phyloP scores from a whole-genome alignment of 2,329 filamentous ascomycete species.

The Exophiala sp. region DNA sequence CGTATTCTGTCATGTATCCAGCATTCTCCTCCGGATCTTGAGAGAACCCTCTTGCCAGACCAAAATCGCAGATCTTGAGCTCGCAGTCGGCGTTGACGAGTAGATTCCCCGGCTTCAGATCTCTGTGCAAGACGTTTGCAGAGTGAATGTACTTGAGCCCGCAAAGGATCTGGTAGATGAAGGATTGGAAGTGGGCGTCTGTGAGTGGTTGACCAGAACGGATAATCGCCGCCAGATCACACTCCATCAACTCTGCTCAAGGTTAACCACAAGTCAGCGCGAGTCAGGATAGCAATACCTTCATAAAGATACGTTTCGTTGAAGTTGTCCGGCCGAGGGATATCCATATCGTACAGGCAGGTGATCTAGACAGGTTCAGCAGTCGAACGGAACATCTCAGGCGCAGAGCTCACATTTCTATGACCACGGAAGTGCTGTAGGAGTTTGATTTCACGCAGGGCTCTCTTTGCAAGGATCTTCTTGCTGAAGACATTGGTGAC shows the following conservation, averaged over 20 bases:
- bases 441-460: constrained; percentile 96
- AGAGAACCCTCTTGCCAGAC: constrained; percentile 91
- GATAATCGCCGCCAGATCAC: constrained; percentile 96
- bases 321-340: constrained; percentile 93
- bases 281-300: constrained; percentile 55
- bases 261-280: constrained; percentile 2
- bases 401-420: constrained; percentile 63
- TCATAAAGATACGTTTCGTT: constrained; percentile 99
- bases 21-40: constrained; percentile 97
- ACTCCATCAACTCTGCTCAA: constrained; percentile 89
- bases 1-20: constrained; percentile 99
- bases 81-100: constrained; percentile 99
- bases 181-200: constrained; percentile 98
- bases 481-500: constrained; percentile 99
- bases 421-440: constrained; percentile 94
- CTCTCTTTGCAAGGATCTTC: constrained; percentile 98
- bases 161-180: constrained; percentile 99
- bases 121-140: constrained; percentile 93
- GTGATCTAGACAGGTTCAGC: constrained; percentile 70
- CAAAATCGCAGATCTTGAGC: constrained; percentile 98
- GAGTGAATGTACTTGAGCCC: constrained; percentile 99
- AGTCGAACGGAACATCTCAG: constrained; percentile 2
- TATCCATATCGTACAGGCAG: constrained; percentile 99
- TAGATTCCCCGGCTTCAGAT: constrained; percentile 94
- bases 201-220: constrained; percentile 94